Conservation (phyloP, 1,284 basidiomycete genomes). For the Caloboletus firmus region DNA sequence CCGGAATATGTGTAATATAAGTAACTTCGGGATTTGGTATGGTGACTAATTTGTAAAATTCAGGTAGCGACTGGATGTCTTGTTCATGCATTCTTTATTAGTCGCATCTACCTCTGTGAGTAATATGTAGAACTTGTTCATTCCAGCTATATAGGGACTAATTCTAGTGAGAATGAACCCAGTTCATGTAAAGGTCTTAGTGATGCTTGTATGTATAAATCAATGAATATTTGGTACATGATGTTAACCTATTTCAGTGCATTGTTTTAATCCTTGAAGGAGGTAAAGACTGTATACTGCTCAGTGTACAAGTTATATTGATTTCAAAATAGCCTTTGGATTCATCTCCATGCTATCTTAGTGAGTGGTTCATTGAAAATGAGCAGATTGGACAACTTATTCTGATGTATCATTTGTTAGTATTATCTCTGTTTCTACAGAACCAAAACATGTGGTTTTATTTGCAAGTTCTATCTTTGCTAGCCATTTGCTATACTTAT, state of each 20-base stretch:
- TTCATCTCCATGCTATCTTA: conserved; percentile 38
- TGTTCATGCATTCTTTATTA: conserved; percentile 27
- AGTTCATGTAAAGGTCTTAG: not conserved
- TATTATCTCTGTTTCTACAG: not conserved
- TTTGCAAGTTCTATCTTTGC: conserved; percentile 2
- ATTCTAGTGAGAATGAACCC: conserved; percentile 14
- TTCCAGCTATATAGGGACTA: not conserved
- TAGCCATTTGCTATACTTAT: not conserved
- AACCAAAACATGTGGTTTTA: not conserved
- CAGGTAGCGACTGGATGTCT: conserved; percentile 23
- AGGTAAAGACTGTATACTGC: conserved; percentile 9
- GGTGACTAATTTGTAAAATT: conserved; percentile 9
- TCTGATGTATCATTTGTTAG: conserved; percentile 1
- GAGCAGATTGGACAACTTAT: not conserved
- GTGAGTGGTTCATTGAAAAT: conserved; percentile 15
- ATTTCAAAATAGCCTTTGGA: conserved; percentile 27
- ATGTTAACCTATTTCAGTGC: conserved; percentile 12
- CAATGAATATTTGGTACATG: not conserved
- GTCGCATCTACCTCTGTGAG: conserved; percentile 28
- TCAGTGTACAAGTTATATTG: not conserved
- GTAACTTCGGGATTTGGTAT: not conserved
- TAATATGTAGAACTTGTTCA: not conserved
- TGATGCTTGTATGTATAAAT: conserved; percentile 20
- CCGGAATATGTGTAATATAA: conserved; percentile 18
- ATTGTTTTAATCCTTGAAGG: conserved; percentile 22